A percentile compares a stretch with the other conserved stretches of the same genome.
phyloP scores from a whole-genome alignment of 192 early-diverging fungal genomes.

The Backusella morwellensis region DNA sequence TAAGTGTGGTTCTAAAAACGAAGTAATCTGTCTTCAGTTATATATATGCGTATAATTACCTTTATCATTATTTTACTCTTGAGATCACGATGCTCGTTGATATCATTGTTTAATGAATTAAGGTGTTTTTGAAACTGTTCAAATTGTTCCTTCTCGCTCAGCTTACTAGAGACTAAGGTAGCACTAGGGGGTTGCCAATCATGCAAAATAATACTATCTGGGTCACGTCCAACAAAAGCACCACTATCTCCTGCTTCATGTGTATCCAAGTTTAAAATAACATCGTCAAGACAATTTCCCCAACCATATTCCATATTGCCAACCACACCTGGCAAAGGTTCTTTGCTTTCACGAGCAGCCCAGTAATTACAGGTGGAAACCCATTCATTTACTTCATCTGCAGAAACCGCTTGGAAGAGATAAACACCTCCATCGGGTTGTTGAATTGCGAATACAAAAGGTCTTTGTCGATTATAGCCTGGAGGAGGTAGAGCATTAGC shows the following conservation, averaged over 20 bases:
- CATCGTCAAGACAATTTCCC: slow-evolving; percentile 50
- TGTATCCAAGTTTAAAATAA: slow-evolving; percentile 13
- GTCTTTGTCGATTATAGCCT: slow-evolving; percentile 74
- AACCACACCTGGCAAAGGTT: slow-evolving; percentile 82
- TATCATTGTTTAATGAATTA: slow-evolving; percentile 58
- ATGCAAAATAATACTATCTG: slow-evolving; percentile 37
- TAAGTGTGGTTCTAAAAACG: background rate
- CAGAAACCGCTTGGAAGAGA: slow-evolving; percentile 77
- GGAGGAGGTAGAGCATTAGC: slow-evolving; percentile 83
- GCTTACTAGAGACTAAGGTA: slow-evolving; percentile 32
- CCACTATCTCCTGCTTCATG: slow-evolving; percentile 2
- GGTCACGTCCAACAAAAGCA: slow-evolving; percentile 18
- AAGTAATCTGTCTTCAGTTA: background rate
- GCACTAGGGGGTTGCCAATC: slow-evolving; percentile 50
- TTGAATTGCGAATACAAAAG: slow-evolving; percentile 84
- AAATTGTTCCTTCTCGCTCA: slow-evolving; percentile 49
- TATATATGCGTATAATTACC: background rate
- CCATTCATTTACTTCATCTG: slow-evolving; percentile 75
- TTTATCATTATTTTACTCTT: slow-evolving; percentile 39
- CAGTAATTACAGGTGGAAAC: slow-evolving; percentile 88
- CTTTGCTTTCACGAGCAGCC: slow-evolving; percentile 87
- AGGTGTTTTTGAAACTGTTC: slow-evolving; percentile 61
- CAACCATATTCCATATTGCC: slow-evolving; percentile 94
- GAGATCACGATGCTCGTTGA: slow-evolving; percentile 62
- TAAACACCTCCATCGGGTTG: slow-evolving; percentile 76